Conservation (phyloP, 2,329 filamentous ascomycete genomes). For the Balansia obtecta region DNA sequence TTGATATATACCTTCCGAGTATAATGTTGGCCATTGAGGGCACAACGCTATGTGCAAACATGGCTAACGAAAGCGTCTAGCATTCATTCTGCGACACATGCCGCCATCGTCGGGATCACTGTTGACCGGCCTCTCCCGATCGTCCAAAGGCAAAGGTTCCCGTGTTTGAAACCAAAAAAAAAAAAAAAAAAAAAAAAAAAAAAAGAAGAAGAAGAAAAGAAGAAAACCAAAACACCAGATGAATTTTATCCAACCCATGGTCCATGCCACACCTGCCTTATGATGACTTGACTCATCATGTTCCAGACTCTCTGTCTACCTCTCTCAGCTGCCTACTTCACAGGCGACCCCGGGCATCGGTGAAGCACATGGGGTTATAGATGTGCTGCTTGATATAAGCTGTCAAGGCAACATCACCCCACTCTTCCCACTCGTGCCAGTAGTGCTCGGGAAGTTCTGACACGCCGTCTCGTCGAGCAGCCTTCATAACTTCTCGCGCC, state of each 20-base stretch:
- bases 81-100: not conserved
- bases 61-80: conserved; percentile 5
- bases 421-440: conserved; percentile 62
- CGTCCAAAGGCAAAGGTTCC: not conserved
- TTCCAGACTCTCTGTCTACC: not conserved
- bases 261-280: not conserved
- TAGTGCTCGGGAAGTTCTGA: conserved; percentile 54
- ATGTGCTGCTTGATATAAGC: conserved; percentile 47
- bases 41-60: not conserved
- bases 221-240: conserved; percentile 1
- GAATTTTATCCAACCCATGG: not conserved
- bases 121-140: not conserved
- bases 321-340: conserved; percentile 8
- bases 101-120: not conserved
- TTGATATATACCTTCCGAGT: not conserved
- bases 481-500: conserved; percentile 85
- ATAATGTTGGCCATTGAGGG: not conserved
- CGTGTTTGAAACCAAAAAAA: not conserved
- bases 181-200: no score
- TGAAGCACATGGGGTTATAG: conserved; percentile 43
- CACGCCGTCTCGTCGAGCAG: conserved; percentile 72
- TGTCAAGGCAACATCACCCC: conserved; percentile 50
- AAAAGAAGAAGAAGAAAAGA: no score
- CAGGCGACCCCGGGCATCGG: conserved; percentile 21
- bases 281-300: not conserved